A percentile compares a stretch with the other conserved stretches of the same genome.
phyloP scores from a whole-genome alignment of 1,284 basidiomycete genomes.

The Golubevia pallescens region DNA sequence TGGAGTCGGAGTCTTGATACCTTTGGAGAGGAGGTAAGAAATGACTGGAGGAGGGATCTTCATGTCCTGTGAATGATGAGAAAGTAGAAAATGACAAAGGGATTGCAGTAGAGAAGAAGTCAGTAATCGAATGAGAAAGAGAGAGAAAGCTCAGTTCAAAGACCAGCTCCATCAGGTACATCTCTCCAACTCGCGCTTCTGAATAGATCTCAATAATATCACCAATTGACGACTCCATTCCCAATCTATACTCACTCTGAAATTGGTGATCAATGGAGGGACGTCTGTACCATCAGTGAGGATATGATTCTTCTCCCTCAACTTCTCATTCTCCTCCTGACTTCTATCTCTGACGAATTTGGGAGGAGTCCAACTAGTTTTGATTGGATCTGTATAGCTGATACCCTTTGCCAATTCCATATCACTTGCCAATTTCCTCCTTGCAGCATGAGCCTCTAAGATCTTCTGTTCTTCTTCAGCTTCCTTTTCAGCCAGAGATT shows the following conservation, averaged over 20 bases:
- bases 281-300: conserved; percentile 76
- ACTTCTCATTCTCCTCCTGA: conserved; percentile 74
- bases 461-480: conserved; percentile 89
- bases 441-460: conserved; percentile 85
- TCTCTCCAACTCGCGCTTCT: no score
- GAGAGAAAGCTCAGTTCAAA: not conserved
- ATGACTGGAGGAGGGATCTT: conserved; percentile 88
- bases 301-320: conserved; percentile 91
- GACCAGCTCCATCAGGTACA: not conserved
- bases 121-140: conserved; percentile 1
- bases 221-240: no score
- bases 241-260: conserved; percentile 71
- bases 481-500: conserved; percentile 77
- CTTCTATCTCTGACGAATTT: conserved; percentile 78
- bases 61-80: conserved; percentile 79
- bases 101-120: not conserved
- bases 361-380: conserved; percentile 88
- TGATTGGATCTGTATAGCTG: conserved; percentile 83
- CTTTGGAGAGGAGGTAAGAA: conserved; percentile 80
- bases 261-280: conserved; percentile 92
- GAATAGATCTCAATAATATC: no score
- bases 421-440: conserved; percentile 87
- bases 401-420: conserved; percentile 92
- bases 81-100: not conserved
- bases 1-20: conserved; percentile 86